Evolutionary conservation across 129 eudicot species (phyloP), one percentile per base, ranked within the genome.

Genomic region (Gnaphalium uliginosum): DNA sequence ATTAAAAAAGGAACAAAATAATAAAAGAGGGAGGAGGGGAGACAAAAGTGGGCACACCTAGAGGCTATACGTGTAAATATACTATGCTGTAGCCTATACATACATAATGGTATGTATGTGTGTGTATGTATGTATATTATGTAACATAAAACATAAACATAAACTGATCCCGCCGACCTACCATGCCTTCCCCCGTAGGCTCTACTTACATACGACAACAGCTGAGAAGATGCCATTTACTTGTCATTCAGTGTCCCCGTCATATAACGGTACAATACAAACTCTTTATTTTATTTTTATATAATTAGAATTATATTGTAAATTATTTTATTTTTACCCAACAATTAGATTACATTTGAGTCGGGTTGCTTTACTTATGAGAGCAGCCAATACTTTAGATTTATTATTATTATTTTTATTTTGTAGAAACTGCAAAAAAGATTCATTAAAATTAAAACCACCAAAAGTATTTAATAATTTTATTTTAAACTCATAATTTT

Each of bases 201-300:
- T 66, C 21, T 72, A 66, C 62, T 58, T 66, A 56, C 74, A 79
- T 53, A 73, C 78, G 81, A 75, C 77, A 69, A 76, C 73, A 62
- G 77, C 81, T 75, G 62, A 76, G 85, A 81, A 76, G 85, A 82
- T 82, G 82, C 85, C 85, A 77, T 82, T 82, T 82, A 82, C 85
- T 82, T 82, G 82, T 82, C 85, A 82, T 82, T 82, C 85, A 78
- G 79, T 82, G 82, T 82, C 82, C 76, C 82, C 79, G 75, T 82
- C 72, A 68, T 7, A 66, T 72, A 80, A 74, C 83, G 79, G 79
- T 80, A 73, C 82, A 8, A 46, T 80, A 73, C 78, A 27, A 2
- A 3, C 46, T 27, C 33, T 39, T 69, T 67, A 19, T 17, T 19
- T 56, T 14, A 14, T 2, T 25, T 9, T 0, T 57, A n/a, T n/a